Base-by-base conservation (phyloP, 2,329 filamentous ascomycete genomes). In the Aaosphaeria pasadenensis region DNA sequence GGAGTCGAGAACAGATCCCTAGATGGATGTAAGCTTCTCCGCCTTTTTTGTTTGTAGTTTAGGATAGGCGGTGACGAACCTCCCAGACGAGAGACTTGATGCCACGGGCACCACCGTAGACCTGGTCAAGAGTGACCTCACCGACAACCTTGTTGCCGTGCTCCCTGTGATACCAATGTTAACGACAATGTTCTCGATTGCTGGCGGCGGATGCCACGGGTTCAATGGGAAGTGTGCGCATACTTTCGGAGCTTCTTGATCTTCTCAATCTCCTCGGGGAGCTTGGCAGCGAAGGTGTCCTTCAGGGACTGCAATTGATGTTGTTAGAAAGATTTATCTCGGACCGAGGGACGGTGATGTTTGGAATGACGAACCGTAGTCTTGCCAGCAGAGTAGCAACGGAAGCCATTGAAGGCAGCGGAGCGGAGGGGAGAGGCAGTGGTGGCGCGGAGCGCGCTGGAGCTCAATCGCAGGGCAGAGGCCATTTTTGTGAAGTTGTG, bases 1-100 rank as follows among this genome's bases (percentile, higher is more conserved):
- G 49, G 92, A 84, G 78, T 99, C 94, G 68, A 99, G 88, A 66
- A 99, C 94, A 68, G 94, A 99, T 66, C 92, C 85, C 78, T 81
- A 58, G 9, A 7, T 28, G 41, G 44, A 45, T 47, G 55, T 62
- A 42, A 63, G 57, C 49, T 45, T 53, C 38, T 53, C 33, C 29
- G n/a, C 4, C 9, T 11, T 9, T 9, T 36, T 36, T 9, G n/a
- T 9, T n/a, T 9, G 33, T 40, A 48, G 17, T 40, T 9, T 33
- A 31, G 5, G 9, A 11, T 32, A n/a, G 33, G 42, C 38, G 46
- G 39, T 42, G 6, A 62, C 69, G 43, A 57, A 80, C 87, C 80
- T 99, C 94, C 94, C 94, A 99, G 67, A 99, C 94, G 54, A 99
- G 87, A 64, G 87, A 87, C 85, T 97, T 99, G 80, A 99, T 95